Conservation (phyloP, 352 stramenopile genomes). For the Poterioochromonas sp. region DNA sequence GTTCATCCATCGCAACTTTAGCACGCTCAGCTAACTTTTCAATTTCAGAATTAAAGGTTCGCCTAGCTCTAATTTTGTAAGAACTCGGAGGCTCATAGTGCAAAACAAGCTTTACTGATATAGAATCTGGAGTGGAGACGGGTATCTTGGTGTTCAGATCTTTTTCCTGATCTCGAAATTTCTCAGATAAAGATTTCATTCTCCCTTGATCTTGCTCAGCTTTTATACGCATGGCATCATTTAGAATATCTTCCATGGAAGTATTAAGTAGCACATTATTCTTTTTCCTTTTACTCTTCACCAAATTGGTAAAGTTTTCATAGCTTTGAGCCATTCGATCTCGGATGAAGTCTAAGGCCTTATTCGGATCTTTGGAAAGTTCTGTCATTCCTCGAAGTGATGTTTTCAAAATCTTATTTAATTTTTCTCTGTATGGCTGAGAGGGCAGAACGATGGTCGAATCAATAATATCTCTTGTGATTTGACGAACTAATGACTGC, state of each 20-base stretch:
- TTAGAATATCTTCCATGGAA: too few species aligned
- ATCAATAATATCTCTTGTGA: not conserved
- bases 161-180: not conserved
- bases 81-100: not conserved
- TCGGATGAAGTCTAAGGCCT: too few species aligned
- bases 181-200: not conserved
- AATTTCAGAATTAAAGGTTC: not conserved
- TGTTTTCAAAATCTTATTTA: too few species aligned
- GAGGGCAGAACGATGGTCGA: constrained; percentile 2
- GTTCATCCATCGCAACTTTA: not conserved
- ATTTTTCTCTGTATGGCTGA: not conserved
- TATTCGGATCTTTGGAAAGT: too few species aligned
- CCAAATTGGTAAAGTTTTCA: too few species aligned
- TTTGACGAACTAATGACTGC: not conserved
- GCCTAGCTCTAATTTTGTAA: not conserved
- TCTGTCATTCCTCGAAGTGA: too few species aligned
- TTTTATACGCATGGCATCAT: too few species aligned
- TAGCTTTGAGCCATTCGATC: too few species aligned
- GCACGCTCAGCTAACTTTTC: not conserved
- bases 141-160: not conserved
- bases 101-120: not conserved
- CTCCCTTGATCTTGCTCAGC: not conserved
- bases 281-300: too few species aligned
- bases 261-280: too few species aligned
- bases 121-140: not conserved